Evolutionary conservation across 441 rosid genomes (phyloP), one percentile per base, ranked within the genome.

Genomic region (Bocquillonia castaneifolia): DNA sequence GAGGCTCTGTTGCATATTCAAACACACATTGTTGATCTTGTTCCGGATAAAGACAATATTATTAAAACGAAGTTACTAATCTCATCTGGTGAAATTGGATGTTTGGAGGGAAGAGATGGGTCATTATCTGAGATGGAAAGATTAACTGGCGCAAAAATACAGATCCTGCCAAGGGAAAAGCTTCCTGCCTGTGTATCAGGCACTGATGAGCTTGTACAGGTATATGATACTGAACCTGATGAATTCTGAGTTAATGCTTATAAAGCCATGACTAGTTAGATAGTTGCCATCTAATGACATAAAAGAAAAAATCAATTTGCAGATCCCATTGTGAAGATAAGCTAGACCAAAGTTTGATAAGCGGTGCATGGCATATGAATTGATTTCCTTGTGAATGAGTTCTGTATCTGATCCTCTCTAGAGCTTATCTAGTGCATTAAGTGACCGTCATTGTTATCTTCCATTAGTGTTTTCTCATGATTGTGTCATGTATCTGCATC

Each of bases 1-100:
- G 99, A 92, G 79, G 98, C 99, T 53, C 77, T 94, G 72, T 83
- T 94, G 81, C 99, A 94, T 75, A 90, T 94, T 77, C 99, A 94
- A 74, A 88, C 92, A 78, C 83, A 75, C 53, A 92, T 94, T 51
- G 78, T 83, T 22, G 96, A 94, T 79, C 91, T 88, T 64, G 51
- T 75, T 66, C 82, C 89, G 7, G 96, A 90, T 77, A 82, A 88
- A 82, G 99, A 88, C 26, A 84, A 84, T 74, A 67, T 84, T n/a
- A 67, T 90, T 73, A 90, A 85, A 50, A 94, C 98, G 14, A 85
- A 90, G 70, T 67, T 94, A 69, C 83, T 94, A 64, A 77, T 94
- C 74, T 75, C 94, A 66, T 81, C 87, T 2, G 74, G 84, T 78
- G 99, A 92, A 72, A 78, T 85, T 39, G 82, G 81, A 29, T 90